Evolutionary conservation across 2,329 filamentous ascomycete genomes (phyloP).

Genomic region (Alternaria sp.): DNA sequence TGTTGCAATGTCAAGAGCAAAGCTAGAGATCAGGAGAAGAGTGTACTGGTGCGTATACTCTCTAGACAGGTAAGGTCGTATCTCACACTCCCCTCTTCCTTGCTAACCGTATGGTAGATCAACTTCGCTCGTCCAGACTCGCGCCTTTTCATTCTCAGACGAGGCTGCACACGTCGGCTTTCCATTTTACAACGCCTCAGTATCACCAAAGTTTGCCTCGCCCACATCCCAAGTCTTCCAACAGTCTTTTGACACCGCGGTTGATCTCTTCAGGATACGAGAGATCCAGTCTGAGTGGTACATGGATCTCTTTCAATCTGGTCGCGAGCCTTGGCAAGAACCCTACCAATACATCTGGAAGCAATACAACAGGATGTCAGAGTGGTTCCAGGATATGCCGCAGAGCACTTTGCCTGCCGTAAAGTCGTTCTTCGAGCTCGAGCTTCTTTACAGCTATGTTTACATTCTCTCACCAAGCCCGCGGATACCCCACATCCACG

Average conservation of each 20-base stretch:
- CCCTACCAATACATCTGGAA: constrained; percentile 76
- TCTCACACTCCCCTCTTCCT: not conserved
- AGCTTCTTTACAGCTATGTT: constrained; percentile 88
- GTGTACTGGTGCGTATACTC: constrained; percentile 93
- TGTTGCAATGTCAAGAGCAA: constrained; percentile 69
- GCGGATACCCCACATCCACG: constrained; percentile 72
- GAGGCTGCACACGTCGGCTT: constrained; percentile 83
- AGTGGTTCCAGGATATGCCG: constrained; percentile 82
- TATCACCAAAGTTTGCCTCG: constrained; percentile 52
- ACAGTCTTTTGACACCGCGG: constrained; percentile 70
- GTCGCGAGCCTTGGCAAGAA: constrained; percentile 70
- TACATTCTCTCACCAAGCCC: constrained; percentile 85
- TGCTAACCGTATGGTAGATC: constrained; percentile 59
- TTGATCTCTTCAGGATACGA: constrained; percentile 83
- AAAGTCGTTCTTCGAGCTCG: constrained; percentile 81
- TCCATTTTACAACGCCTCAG: constrained; percentile 59
- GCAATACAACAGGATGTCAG: constrained; percentile 75
- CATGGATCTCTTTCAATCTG: constrained; percentile 83
- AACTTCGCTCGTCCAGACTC: constrained; percentile 85
- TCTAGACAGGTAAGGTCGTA: constrained; percentile 72
- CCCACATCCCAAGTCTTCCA: constrained; percentile 61
- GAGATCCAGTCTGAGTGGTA: constrained; percentile 88
- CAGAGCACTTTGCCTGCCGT: constrained; percentile 68
- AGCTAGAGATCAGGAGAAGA: constrained; percentile 77
- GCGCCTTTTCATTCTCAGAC: constrained; percentile 93